Percentiles rank a stretch among this genome's conserved stretches.
phyloP scores from a whole-genome alignment of 768 basidiomycete species.

The Calocera cornea region DNA sequence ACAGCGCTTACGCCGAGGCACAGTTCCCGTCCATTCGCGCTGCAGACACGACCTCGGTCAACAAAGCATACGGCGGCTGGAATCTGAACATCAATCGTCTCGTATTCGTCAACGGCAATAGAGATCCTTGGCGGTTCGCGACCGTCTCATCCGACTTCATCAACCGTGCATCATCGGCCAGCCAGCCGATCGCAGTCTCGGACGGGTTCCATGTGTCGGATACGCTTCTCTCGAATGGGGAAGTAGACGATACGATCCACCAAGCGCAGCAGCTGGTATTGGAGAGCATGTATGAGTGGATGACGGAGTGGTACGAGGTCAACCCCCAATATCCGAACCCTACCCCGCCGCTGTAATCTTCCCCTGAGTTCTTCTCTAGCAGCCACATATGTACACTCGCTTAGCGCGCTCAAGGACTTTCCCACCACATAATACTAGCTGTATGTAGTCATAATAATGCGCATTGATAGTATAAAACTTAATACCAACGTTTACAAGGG shows the following conservation, averaged over 20 bases:
- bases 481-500: no score
- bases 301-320: constrained; percentile 26
- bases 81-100: constrained; percentile 40
- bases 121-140: constrained; percentile 63
- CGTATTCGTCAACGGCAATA: constrained; percentile 56
- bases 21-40: constrained; percentile 38
- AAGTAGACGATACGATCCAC: constrained; percentile 37
- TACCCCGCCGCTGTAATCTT: no score
- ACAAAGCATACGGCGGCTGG: constrained; percentile 48
- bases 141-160: constrained; percentile 48
- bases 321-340: background rate
- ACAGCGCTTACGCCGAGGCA: constrained; percentile 46
- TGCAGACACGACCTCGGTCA: constrained; percentile 31
- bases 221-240: constrained; percentile 29
- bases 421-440: no score
- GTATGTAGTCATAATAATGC: no score
- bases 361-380: no score
- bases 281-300: constrained; percentile 42
- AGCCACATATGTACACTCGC: no score
- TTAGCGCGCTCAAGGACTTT: no score
- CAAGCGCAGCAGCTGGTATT: constrained; percentile 44
- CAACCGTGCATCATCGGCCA: constrained; percentile 33
- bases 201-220: constrained; percentile 65
- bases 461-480: no score
- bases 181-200: constrained; percentile 42